Percentiles rank a stretch among this genome's conserved stretches.
Evolutionary conservation across 1,284 basidiomycete genomes (phyloP).

Genomic region (Anthracocystis walkeri): DNA sequence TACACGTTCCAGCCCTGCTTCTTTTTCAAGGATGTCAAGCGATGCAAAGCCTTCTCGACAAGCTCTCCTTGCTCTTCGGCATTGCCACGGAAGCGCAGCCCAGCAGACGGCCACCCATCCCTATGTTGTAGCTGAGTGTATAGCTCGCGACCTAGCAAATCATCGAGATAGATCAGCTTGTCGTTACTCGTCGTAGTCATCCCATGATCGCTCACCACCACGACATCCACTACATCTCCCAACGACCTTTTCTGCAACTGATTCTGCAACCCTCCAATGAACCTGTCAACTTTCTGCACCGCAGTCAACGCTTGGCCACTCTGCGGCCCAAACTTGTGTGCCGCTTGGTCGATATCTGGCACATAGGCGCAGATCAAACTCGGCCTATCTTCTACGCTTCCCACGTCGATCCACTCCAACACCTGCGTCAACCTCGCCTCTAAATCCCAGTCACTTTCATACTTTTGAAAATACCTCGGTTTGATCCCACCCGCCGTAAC

Average conservation of each 20-base stretch:
- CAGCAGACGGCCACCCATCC: slow-evolving; percentile 74
- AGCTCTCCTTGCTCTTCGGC: neutral
- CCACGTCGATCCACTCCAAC: slow-evolving; percentile 48
- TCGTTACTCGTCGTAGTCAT: slow-evolving; percentile 87
- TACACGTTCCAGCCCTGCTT: slow-evolving; percentile 23
- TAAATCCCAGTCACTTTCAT: slow-evolving; percentile 44
- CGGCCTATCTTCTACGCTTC: slow-evolving; percentile 29
- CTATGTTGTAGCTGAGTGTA: slow-evolving; percentile 77
- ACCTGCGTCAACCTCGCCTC: slow-evolving; percentile 23
- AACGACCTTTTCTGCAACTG: slow-evolving; percentile 80
- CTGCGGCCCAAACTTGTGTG: slow-evolving; percentile 81
- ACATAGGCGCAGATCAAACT: slow-evolving; percentile 72
- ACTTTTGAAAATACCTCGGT: slow-evolving; percentile 52
- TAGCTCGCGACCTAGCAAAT: slow-evolving; percentile 80
- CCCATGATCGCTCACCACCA: slow-evolving; percentile 92
- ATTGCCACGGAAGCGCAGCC: slow-evolving; percentile 30
- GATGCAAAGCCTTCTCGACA: slow-evolving; percentile 1
- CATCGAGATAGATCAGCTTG: slow-evolving; percentile 82
- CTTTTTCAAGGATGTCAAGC: neutral
- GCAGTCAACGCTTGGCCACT: slow-evolving; percentile 71
- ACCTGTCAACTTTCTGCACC: slow-evolving; percentile 78
- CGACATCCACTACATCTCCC: slow-evolving; percentile 83
- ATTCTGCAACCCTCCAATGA: slow-evolving; percentile 78
- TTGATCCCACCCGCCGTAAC: slow-evolving; percentile 13
- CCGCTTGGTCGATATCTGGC: slow-evolving; percentile 74